These are phyloP conservation scores for Protomyces inouyei DNA, from an alignment of 1,139 yeast genomes.

Conservation along the genomic window DNA sequence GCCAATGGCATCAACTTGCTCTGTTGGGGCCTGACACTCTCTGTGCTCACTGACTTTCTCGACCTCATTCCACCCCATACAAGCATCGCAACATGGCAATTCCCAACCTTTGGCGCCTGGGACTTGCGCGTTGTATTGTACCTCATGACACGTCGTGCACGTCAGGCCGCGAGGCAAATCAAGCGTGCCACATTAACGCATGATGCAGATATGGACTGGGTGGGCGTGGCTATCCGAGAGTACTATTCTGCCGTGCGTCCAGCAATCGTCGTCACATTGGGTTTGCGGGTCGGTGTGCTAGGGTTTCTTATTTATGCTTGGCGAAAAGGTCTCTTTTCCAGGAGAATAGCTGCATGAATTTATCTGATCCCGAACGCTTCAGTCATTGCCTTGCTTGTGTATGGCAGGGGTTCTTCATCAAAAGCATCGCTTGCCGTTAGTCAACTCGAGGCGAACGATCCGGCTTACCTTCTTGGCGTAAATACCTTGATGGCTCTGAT, in stretches of 20 bases:
- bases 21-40: conserved; percentile 43
- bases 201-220: conserved; percentile 3
- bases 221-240: conserved; percentile 3
- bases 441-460: background rate
- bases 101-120: conserved; percentile 15
- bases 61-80: conserved; percentile 31
- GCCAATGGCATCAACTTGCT: conserved; percentile 6
- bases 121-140: conserved; percentile 4
- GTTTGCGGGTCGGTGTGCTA: background rate
- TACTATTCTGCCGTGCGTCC: conserved; percentile 3
- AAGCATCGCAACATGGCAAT: background rate
- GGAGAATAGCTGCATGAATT: background rate
- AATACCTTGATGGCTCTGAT: conserved; percentile 64
- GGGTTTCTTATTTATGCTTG: background rate
- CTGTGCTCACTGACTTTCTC: conserved; percentile 39
- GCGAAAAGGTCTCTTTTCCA: background rate
- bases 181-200: background rate
- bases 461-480: conserved; percentile 41
- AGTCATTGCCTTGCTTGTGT: background rate
- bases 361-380: background rate
- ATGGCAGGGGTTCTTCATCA: background rate
- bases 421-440: background rate
- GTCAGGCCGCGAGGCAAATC: background rate
- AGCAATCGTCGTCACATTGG: background rate
- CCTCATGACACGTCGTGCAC: background rate